Percentiles rank a stretch among this genome's conserved stretches.
Evolutionary conservation across 345 rosid genomes (phyloP).

Genomic region (Ceriops tagal): DNA sequence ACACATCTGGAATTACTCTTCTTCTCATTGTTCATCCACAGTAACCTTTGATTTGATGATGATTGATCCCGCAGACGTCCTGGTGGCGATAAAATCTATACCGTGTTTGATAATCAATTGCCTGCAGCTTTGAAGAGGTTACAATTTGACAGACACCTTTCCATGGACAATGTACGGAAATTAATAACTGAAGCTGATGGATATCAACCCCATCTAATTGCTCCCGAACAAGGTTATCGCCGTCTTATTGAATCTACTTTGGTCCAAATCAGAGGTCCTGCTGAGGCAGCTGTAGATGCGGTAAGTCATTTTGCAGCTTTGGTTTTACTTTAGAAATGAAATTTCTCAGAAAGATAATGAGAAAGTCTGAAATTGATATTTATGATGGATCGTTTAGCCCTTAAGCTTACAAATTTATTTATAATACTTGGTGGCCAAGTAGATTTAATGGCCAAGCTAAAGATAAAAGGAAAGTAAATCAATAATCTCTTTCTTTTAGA

Average conservation of each 20-base stretch:
- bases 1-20: background rate
- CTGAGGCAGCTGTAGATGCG: slow-evolving; percentile 97
- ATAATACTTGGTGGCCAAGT: no score
- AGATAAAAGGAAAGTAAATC: no score
- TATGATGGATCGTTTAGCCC: no score
- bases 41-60: slow-evolving; percentile 10
- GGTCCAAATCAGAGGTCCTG: slow-evolving; percentile 81
- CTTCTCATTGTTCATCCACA: slow-evolving; percentile 2
- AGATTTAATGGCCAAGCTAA: no score
- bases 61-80: slow-evolving; percentile 57
- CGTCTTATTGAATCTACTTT: slow-evolving; percentile 88
- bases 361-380: no score
- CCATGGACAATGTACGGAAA: slow-evolving; percentile 81
- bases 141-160: slow-evolving; percentile 86
- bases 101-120: slow-evolving; percentile 80
- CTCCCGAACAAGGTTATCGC: slow-evolving; percentile 97
- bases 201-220: slow-evolving; percentile 94
- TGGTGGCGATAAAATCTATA: slow-evolving; percentile 91
- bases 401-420: no score
- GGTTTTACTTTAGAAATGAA: no score
- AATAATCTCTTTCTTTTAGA: no score
- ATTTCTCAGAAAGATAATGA: no score
- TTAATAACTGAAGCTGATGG: slow-evolving; percentile 97
- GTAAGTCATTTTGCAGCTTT: slow-evolving; percentile 26
- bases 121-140: slow-evolving; percentile 89